These are phyloP conservation scores for Globisporangium radiosum DNA, from an alignment of 352 stramenopile genomes.

Conservation along the genomic window DNA sequence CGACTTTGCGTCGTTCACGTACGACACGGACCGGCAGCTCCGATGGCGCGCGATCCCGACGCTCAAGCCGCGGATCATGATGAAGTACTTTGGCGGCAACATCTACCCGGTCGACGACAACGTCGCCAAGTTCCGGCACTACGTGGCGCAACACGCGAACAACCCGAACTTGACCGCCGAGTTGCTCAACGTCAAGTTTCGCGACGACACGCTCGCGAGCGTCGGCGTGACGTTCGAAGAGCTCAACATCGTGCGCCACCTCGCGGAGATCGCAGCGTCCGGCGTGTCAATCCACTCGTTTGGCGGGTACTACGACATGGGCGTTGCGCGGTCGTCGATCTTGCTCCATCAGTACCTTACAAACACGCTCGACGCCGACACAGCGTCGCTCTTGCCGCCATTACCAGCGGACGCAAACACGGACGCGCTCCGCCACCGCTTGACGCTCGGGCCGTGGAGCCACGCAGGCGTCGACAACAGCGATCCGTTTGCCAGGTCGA, in stretches of 20 bases:
- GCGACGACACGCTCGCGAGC: conserved; percentile 52
- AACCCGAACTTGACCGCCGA: conserved; percentile 55
- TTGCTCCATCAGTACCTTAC: conserved; percentile 77
- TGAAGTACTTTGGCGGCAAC: conserved; percentile 79
- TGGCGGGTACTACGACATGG: conserved; percentile 79
- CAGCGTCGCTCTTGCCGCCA: conserved; percentile 37
- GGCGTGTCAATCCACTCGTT: conserved; percentile 65
- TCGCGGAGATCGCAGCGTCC: conserved; percentile 56
- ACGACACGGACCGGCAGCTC: conserved; percentile 69
- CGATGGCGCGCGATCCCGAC: conserved; percentile 68
- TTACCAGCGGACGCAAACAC: conserved; percentile 41
- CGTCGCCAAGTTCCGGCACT: conserved; percentile 49
- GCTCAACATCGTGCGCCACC: conserved; percentile 45
- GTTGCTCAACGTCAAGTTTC: conserved; percentile 46
- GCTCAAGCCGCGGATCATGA: conserved; percentile 75
- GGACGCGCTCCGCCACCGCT: conserved; percentile 43
- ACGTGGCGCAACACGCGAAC: conserved; percentile 53
- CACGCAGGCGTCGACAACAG: conserved; percentile 76
- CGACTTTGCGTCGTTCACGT: conserved; percentile 64
- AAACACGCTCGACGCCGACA: conserved; percentile 60
- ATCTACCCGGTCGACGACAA: conserved; percentile 78
- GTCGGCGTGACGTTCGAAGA: conserved; percentile 35
- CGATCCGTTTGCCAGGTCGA: conserved; percentile 70
- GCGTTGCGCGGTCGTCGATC: conserved; percentile 60
- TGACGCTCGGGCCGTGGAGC: conserved; percentile 77